phyloP scores from a whole-genome alignment of 495 filamentous ascomycete genomes.

The Daldinia grandis region DNA sequence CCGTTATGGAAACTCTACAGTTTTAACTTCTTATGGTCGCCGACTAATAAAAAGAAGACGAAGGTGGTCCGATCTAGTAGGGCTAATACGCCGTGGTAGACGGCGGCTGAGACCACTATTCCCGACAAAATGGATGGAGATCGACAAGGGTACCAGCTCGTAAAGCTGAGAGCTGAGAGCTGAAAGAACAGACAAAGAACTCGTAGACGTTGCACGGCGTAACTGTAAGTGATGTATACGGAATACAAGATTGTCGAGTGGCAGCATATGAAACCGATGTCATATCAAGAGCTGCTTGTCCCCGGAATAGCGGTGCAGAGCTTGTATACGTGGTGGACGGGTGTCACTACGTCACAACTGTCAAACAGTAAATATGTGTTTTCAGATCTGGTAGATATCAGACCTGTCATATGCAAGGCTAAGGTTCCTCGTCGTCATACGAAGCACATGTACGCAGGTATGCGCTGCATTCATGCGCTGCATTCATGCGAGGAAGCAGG shows the following conservation, averaged over 20 bases:
- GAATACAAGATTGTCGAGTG: slow-evolving; percentile 30
- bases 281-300: slow-evolving; percentile 30
- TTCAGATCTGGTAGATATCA: slow-evolving; percentile 15
- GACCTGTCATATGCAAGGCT: slow-evolving; percentile 37
- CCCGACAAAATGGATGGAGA: slow-evolving; percentile 8
- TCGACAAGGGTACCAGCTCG: slow-evolving; percentile 6
- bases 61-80: neutral
- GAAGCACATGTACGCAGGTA: slow-evolving; percentile 14
- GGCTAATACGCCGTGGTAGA: neutral
- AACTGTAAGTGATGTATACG: neutral
- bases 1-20: neutral
- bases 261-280: slow-evolving; percentile 34
- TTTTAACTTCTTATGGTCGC: slow-evolving; percentile 35
- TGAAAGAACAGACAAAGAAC: slow-evolving; percentile 26
- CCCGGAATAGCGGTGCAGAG: slow-evolving; percentile 36
- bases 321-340: slow-evolving; percentile 21
- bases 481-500: slow-evolving; percentile 29
- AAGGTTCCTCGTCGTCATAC: slow-evolving; percentile 12
- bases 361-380: slow-evolving; percentile 21
- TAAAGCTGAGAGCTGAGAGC: slow-evolving; percentile 10
- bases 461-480: slow-evolving; percentile 25
- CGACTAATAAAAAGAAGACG: slow-evolving; percentile 28
- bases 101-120: slow-evolving; percentile 11
- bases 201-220: slow-evolving; percentile 19
- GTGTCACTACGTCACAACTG: slow-evolving; percentile 27